phyloP scores from a whole-genome alignment of 2,329 filamentous ascomycete genomes.

The Fusarium ambrosium region DNA sequence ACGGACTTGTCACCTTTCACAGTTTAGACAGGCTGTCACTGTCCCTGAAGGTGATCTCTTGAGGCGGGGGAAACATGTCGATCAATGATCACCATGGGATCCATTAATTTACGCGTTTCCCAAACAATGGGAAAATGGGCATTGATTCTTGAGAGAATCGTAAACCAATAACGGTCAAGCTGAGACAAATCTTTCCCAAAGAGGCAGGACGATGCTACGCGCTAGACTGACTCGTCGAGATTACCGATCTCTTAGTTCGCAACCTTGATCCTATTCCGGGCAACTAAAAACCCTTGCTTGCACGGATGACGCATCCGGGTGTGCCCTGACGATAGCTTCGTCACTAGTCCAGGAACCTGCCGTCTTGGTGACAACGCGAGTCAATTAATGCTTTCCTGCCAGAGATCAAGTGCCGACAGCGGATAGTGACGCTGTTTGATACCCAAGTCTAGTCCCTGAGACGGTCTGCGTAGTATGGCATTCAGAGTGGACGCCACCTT shows the following conservation, averaged over 20 bases:
- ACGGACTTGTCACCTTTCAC: background rate
- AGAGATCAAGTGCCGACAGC: background rate
- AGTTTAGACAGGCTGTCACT: background rate
- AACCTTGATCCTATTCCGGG: background rate
- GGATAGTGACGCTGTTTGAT: background rate
- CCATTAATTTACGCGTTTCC: constrained; percentile 1
- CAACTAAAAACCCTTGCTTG: background rate
- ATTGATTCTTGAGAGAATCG: background rate
- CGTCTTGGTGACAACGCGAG: background rate
- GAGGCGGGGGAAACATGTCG: background rate
- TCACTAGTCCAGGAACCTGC: background rate
- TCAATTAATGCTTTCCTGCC: background rate
- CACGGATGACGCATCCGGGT: background rate
- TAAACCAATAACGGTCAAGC: background rate
- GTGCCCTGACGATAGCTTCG: background rate
- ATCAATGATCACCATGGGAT: background rate
- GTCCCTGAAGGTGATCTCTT: constrained; percentile 2
- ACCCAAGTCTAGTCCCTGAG: background rate
- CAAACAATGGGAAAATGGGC: background rate
- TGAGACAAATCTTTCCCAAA: background rate
- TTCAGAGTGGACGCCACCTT: background rate
- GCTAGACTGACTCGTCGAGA: constrained; percentile 6
- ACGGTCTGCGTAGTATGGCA: background rate
- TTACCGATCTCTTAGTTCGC: background rate
- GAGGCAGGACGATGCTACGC: background rate